These are phyloP conservation scores for Clitoria ternatea DNA, from an alignment of 306 rosid species.

Conservation along the genomic window DNA sequence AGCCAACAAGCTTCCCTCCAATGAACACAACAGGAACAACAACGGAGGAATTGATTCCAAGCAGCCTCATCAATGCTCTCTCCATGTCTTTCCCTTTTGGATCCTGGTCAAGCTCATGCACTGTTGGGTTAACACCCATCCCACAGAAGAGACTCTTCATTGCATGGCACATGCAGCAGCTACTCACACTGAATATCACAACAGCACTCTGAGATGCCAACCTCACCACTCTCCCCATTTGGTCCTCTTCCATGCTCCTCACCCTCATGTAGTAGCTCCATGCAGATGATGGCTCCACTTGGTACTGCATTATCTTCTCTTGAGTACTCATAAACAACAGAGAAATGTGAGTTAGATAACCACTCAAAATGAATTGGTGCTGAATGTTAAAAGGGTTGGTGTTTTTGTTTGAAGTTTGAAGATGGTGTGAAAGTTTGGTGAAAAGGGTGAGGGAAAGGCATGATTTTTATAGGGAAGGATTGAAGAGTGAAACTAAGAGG, in stretches of 20 bases:
- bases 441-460: background rate
- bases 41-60: conserved; percentile 35
- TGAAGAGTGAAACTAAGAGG: too few relatives aligned
- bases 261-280: conserved; percentile 48
- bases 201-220: conserved; percentile 77
- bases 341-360: too few relatives aligned
- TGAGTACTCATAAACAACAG: background rate
- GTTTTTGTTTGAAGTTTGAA: too few relatives aligned
- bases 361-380: background rate
- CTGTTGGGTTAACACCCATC: conserved; percentile 86
- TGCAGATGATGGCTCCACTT: conserved; percentile 31
- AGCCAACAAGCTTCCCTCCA: conserved; percentile 79
- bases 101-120: conserved; percentile 68
- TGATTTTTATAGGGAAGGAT: too few relatives aligned
- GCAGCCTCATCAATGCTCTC: conserved; percentile 46
- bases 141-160: conserved; percentile 79
- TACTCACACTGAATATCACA: conserved; percentile 74
- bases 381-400: too few relatives aligned
- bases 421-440: background rate
- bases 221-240: conserved; percentile 52
- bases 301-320: conserved; percentile 47
- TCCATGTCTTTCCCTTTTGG: conserved; percentile 65
- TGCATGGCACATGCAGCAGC: conserved; percentile 93
- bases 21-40: conserved; percentile 70
- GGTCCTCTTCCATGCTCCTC: conserved; percentile 35